These are phyloP conservation scores for Syncephalastrum monosporum DNA, from an alignment of 371 early-diverging fungal genomes.

Conservation along the genomic window DNA sequence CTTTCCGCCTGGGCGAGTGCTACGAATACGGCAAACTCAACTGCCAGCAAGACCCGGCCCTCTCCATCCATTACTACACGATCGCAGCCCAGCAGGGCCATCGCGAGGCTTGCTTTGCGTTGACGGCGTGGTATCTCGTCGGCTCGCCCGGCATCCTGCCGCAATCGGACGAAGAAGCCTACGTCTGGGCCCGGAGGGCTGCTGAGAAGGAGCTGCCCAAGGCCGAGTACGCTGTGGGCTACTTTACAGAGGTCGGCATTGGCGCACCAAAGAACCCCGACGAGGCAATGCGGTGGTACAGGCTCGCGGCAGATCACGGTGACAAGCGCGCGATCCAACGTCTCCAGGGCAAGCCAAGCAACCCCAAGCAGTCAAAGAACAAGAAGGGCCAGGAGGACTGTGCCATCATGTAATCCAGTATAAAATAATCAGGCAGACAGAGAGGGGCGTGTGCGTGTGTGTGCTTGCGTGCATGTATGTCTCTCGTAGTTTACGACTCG, in stretches of 20 bases:
- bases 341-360: constrained; percentile 29
- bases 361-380: no score
- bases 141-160: constrained; percentile 76
- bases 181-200: constrained; percentile 82
- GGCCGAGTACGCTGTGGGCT: constrained; percentile 88
- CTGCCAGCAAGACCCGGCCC: constrained; percentile 62
- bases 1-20: constrained; percentile 76
- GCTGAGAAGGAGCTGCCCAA: constrained; percentile 85
- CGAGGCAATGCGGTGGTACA: constrained; percentile 81
- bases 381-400: no score
- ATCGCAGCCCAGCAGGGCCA: constrained; percentile 88
- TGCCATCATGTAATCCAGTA: no score
- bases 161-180: constrained; percentile 85
- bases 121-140: constrained; percentile 90
- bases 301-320: constrained; percentile 77
- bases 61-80: constrained; percentile 72
- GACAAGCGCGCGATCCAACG: constrained; percentile 72
- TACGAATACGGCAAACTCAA: constrained; percentile 80
- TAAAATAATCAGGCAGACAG: no score
- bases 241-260: constrained; percentile 83
- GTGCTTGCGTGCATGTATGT: no score
- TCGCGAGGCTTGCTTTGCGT: constrained; percentile 84
- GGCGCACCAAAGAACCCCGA: constrained; percentile 69
- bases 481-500: no score
- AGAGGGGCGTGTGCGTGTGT: no score